Evolutionary conservation across 2,329 filamentous ascomycete genomes (phyloP).

Genomic region (Elsinoe arachidis): DNA sequence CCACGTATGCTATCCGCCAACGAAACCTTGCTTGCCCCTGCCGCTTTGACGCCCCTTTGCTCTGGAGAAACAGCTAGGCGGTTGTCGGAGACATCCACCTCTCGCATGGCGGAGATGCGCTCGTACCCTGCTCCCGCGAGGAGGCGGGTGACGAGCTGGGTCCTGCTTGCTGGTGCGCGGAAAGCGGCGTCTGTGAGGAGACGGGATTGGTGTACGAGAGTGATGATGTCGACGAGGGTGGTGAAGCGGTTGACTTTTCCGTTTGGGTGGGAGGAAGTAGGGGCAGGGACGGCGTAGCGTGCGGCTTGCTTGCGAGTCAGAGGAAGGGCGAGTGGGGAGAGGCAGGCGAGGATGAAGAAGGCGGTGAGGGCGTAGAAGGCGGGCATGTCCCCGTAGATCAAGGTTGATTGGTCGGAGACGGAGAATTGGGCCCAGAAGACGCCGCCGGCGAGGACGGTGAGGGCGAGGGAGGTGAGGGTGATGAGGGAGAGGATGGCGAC

Average conservation of each 20-base stretch:
- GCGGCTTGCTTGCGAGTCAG: constrained; percentile 45
- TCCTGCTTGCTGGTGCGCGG: constrained; percentile 55
- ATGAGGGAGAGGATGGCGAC: constrained; percentile 54
- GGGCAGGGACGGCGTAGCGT: constrained; percentile 53
- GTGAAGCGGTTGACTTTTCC: constrained; percentile 62
- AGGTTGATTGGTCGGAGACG: constrained; percentile 39
- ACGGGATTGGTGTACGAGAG: constrained; percentile 65
- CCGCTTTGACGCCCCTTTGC: constrained; percentile 3
- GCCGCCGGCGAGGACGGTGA: constrained; percentile 61
- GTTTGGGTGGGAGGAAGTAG: constrained; percentile 46
- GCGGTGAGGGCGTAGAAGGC: constrained; percentile 64
- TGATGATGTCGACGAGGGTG: constrained; percentile 67
- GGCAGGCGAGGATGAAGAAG: constrained; percentile 62
- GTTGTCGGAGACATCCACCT: constrained; percentile 17
- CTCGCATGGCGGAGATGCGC: constrained; percentile 33
- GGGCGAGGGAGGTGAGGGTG: constrained; percentile 49
- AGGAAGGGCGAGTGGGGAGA: constrained; percentile 57
- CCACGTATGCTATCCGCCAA: constrained; percentile 27
- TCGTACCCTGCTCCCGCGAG: constrained; percentile 45
- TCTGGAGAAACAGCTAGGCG: background rate
- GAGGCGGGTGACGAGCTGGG: constrained; percentile 60
- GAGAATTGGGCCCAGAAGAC: constrained; percentile 66
- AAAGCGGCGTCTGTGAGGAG: constrained; percentile 67
- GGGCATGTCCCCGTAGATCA: constrained; percentile 64
- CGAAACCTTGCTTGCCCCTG: constrained; percentile 21